Conservation (phyloP, 2,329 filamentous ascomycete species). For the Aureobasidium subglaciale region DNA sequence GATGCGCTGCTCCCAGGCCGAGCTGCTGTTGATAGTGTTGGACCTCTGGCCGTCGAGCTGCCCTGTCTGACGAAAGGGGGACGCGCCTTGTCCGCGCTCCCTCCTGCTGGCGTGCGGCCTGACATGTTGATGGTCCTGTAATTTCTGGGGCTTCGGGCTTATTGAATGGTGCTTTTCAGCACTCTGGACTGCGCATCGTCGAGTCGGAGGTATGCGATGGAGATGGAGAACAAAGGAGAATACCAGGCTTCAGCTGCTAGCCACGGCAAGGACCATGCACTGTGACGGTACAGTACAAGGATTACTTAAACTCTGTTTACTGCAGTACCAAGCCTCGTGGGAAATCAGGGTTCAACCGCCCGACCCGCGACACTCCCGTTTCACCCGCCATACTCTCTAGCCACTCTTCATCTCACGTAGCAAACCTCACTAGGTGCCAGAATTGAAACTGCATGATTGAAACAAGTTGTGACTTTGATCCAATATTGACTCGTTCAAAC, state of each 20-base stretch:
- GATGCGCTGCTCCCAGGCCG: conserved; percentile 4
- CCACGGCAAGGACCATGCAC: neutral
- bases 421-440: too few relatives aligned
- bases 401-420: too few relatives aligned
- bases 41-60: conserved; percentile 5
- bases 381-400: too few relatives aligned
- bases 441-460: neutral
- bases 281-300: conserved; percentile 1
- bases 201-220: neutral
- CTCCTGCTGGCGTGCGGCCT: neutral
- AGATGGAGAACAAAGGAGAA: neutral
- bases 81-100: conserved; percentile 2
- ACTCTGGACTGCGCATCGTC: conserved; percentile 1
- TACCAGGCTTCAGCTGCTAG: conserved; percentile 7
- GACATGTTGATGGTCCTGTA: conserved; percentile 5
- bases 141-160: neutral
- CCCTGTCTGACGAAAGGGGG: neutral
- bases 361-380: neutral
- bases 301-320: conserved; percentile 1
- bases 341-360: conserved; percentile 11
- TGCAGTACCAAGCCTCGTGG: neutral
- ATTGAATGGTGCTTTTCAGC: conserved; percentile 3
- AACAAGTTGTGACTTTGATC: neutral
- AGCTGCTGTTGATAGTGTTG: neutral
- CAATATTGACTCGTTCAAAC: neutral